phyloP scores from a whole-genome alignment of 208 protist species.

The Kentomonas sorsogonicus region DNA sequence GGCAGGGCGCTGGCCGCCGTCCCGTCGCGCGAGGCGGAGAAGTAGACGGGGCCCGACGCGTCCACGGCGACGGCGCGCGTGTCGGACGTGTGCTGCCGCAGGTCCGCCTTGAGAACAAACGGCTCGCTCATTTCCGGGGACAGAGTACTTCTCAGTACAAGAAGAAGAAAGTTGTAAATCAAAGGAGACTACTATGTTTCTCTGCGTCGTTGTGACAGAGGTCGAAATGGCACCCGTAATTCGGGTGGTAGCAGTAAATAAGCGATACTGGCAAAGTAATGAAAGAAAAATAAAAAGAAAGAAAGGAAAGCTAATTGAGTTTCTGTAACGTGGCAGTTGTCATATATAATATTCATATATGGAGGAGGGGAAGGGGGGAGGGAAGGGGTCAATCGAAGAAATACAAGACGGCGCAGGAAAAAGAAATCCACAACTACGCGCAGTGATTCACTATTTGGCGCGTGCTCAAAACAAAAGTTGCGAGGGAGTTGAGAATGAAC shows the following conservation, averaged over 20 bases:
- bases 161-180: slow-evolving; percentile 2
- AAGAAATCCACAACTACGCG: too few relatives aligned
- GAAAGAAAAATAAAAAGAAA: slow-evolving; percentile 5
- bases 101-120: slow-evolving; percentile 58
- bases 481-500: too few relatives aligned
- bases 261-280: slow-evolving; percentile 7
- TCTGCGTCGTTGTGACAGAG: neutral
- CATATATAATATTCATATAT: neutral
- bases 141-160: neutral
- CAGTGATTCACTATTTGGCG: too few relatives aligned
- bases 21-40: slow-evolving; percentile 57
- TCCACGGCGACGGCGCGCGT: slow-evolving; percentile 40
- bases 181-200: slow-evolving; percentile 13
- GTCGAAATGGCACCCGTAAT: slow-evolving; percentile 1
- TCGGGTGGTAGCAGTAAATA: neutral
- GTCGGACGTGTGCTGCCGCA: slow-evolving; percentile 43
- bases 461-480: too few relatives aligned
- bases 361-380: too few relatives aligned
- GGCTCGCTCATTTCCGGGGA: slow-evolving; percentile 2
- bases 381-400: too few relatives aligned
- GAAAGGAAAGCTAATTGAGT: neutral
- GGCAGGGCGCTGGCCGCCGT: slow-evolving; percentile 28
- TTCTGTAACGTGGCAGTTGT: neutral
- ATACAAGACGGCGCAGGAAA: too few relatives aligned
- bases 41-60: slow-evolving; percentile 16